Evolutionary conservation across 2,329 filamentous ascomycete species (phyloP), one percentile per base, ranked within the genome.

Genomic region (Paecilomyces niveus): DNA sequence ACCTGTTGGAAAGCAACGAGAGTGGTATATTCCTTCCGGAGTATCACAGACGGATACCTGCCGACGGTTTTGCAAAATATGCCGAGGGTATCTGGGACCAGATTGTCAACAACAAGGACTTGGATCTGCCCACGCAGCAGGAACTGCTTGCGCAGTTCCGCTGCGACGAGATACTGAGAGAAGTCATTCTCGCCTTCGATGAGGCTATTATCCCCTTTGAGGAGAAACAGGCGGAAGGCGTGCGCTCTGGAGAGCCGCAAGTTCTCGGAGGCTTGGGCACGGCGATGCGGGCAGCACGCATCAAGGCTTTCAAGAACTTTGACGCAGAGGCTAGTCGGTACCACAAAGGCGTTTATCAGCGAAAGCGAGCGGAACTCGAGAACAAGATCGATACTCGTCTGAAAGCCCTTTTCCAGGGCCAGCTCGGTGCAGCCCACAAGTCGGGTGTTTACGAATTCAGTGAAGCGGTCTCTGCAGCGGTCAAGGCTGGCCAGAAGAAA

Each of bases 21-120:
- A 90, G 89, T 13, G 89, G 89, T 3, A 84, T 99, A 3, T 94
- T 99, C 71, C 78, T 97, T 51, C 88, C 94, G 22, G 92, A 97
- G 68, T 99, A 99, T 72, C 94, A 99, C 76, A 85, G 94, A 61
- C 84, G 94, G 58, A 99, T 99, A 63, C 94, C 94, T 10, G 94
- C 94, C 9, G 94, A 99, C 73, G 94, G 94, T n/a, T 94, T 97
- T 71, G 90, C 93, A 0, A 83, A 92, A 60, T 99, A 99, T 68
- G 92, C 94, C 0, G 87, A 94, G 71, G 91, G 92, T 49, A 86
- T 99, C 52, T 99, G 94, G 94, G 92, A 97, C 68, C 93, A 97
- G 76, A 99, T 99, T 70, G 92, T 96, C 67, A 89, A 93, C 80
- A 99, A 99, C 82, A 99, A 99, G 76, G 94, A 99, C 70, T 81